Conservation (phyloP, 2,329 filamentous ascomycete species). For the Fusarium scirpi region DNA sequence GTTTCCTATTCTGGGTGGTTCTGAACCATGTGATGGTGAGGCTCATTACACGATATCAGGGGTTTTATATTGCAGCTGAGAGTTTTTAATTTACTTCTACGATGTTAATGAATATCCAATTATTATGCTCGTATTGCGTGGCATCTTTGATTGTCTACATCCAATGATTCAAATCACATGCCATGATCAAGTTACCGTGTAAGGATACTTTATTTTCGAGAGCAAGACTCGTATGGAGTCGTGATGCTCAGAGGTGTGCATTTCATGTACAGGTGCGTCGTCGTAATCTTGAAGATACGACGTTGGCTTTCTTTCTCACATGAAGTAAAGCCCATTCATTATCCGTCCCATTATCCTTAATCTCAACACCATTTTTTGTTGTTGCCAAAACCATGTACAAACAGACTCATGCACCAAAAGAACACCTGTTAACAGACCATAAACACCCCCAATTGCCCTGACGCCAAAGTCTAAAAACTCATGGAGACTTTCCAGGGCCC, state of each 20-base stretch:
- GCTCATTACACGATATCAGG: conserved; percentile 31
- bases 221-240: conserved; percentile 1
- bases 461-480: conserved; percentile 29
- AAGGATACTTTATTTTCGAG: conserved; percentile 7
- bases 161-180: neutral
- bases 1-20: conserved; percentile 22
- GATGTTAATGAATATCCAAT: neutral
- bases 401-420: conserved; percentile 15
- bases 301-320: neutral
- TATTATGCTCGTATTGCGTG: neutral
- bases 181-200: neutral
- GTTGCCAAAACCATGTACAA: conserved; percentile 30
- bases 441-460: conserved; percentile 10
- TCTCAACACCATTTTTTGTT: conserved; percentile 22
- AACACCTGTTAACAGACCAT: conserved; percentile 14
- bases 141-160: no score
- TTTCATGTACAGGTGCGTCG: conserved; percentile 37
- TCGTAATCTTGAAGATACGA: neutral
- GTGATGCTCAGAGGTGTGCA: conserved; percentile 7
- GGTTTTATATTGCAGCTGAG: conserved; percentile 17
- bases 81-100: neutral
- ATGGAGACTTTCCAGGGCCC: conserved; percentile 8
- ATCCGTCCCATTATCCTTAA: conserved; percentile 1
- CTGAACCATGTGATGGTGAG: conserved; percentile 25
- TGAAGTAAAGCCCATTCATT: conserved; percentile 9